A percentile compares a stretch with the other conserved stretches of the same genome.
Evolutionary conservation across 495 filamentous ascomycete genomes (phyloP).

Genomic region (Penicillium salamii): DNA sequence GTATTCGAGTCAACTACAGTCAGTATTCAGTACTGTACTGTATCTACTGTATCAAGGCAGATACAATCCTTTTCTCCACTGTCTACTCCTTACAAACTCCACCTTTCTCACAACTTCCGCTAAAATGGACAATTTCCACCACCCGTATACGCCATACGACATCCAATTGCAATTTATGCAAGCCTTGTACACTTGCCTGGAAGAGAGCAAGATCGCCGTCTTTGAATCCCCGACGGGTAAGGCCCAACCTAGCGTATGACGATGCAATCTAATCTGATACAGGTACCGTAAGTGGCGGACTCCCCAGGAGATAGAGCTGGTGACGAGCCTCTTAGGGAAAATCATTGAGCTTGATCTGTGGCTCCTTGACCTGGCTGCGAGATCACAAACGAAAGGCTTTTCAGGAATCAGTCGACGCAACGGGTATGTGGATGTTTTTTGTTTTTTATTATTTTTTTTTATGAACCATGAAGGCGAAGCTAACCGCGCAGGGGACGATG

Average conservation of each 20-base stretch:
- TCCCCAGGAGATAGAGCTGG: no score
- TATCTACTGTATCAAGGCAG: no score
- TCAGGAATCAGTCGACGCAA: conserved; percentile 46
- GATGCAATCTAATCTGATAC: conserved; percentile 12
- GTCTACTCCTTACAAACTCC: no score
- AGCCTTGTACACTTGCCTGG: conserved; percentile 76
- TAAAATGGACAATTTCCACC: conserved; percentile 66
- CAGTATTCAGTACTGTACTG: no score
- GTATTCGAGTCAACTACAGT: no score
- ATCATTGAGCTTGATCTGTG: conserved; percentile 93
- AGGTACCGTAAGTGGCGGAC: conserved; percentile 41
- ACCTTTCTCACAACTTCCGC: background rate
- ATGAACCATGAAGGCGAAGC: no score
- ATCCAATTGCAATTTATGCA: conserved; percentile 92
- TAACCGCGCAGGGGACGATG: conserved; percentile 48
- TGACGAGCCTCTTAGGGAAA: conserved; percentile 62
- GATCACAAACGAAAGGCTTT: conserved; percentile 71
- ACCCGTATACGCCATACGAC: conserved; percentile 87
- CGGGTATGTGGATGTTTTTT: conserved; percentile 26
- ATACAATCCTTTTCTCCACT: no score
- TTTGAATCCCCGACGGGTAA: conserved; percentile 89
- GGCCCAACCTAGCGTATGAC: conserved; percentile 4
- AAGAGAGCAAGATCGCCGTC: conserved; percentile 78
- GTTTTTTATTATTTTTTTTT: no score
- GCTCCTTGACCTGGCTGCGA: conserved; percentile 88